Base-by-base conservation (phyloP, 2,329 filamentous ascomycete species). In the Calonectria hawksworthii region DNA sequence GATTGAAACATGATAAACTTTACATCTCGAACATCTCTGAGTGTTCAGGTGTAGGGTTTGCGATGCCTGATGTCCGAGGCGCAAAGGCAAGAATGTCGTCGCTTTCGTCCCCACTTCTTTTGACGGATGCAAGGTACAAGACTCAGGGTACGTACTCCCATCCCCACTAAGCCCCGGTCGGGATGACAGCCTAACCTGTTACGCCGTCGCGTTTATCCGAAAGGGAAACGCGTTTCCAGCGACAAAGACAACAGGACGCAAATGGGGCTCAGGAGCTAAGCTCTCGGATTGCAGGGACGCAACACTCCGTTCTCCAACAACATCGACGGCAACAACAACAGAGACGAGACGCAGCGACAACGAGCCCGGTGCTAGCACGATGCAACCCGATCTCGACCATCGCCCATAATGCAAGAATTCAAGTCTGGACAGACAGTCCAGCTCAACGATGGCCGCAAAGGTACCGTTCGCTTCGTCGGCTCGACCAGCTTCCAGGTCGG, bases 401-500 rank as follows among this genome's bases (percentile, higher is more conserved):
- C 70, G 67, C 77, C 72, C 68, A 77, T 78, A 82, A 81, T 92
- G 90, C 87, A 90, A 82, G 90, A 92, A 76, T 87, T 92, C 80
- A 88, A 87, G 82, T 84, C 88, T 75, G 96, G 95, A 81, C 94
- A 97, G 87, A 92, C 91, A 77, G 91, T 99, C 85, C 92, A 93
- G 86, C 92, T 98, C 79, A 92, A 90, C 81, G 94, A 98, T 85
- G 94, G 94, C 82, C 93, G 94, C 80, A 91, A 91, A 80, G 97
- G 92, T 79, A 91, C 91, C 74, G 91, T 99, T 77, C 95, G 95
- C 80, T 99, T 95, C 85, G 88, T 95, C 75, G 97, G 97, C 81
- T 88, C 90, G 70, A 95, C 96, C 47, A 88, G 91, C 80, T 98
- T 99, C 86, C 93, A 95, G 73, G 88, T 90, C 8, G 96, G 96